A percentile compares a stretch with the other conserved stretches of the same genome.
These are phyloP conservation scores for Coprinopsis sp. DNA, from an alignment of 768 basidiomycete genomes.

Conservation along the genomic window DNA sequence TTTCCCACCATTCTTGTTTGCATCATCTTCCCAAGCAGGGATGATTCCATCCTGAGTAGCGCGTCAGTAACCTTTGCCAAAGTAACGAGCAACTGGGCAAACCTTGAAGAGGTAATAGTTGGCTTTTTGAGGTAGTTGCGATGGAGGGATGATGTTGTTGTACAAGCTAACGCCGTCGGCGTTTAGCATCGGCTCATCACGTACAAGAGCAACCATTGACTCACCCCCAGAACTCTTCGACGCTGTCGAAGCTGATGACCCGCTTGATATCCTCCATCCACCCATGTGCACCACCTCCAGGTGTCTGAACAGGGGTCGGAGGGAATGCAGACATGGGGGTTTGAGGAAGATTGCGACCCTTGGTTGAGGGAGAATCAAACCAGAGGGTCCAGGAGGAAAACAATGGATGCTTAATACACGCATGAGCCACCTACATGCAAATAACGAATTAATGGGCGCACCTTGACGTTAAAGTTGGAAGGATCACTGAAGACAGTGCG, in stretches of 20 bases:
- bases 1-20: constrained; percentile 96
- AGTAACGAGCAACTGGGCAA: too few species aligned
- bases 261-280: constrained; percentile 99
- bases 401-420: constrained; percentile 72
- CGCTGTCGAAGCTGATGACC: constrained; percentile 92
- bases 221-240: constrained; percentile 99
- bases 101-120: constrained; percentile 99
- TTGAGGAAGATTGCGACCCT: constrained; percentile 84
- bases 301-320: constrained; percentile 71
- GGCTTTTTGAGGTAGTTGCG: constrained; percentile 89
- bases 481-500: constrained; percentile 93
- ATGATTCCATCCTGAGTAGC: constrained; percentile 80
- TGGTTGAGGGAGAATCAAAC: constrained; percentile 94
- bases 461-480: constrained; percentile 95
- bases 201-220: constrained; percentile 24
- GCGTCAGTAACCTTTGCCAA: background rate
- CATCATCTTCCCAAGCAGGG: constrained; percentile 96
- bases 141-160: constrained; percentile 97
- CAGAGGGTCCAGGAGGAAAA: constrained; percentile 96
- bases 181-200: constrained; percentile 11
- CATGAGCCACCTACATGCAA: constrained; percentile 6
- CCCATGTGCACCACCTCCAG: constrained; percentile 71
- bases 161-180: constrained; percentile 56
- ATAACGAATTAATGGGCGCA: constrained; percentile 24
- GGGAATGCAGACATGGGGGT: constrained; percentile 76